Evolutionary conservation across 1,139 yeast genomes (phyloP).

Genomic region (Suhomyces wounanorum): DNA sequence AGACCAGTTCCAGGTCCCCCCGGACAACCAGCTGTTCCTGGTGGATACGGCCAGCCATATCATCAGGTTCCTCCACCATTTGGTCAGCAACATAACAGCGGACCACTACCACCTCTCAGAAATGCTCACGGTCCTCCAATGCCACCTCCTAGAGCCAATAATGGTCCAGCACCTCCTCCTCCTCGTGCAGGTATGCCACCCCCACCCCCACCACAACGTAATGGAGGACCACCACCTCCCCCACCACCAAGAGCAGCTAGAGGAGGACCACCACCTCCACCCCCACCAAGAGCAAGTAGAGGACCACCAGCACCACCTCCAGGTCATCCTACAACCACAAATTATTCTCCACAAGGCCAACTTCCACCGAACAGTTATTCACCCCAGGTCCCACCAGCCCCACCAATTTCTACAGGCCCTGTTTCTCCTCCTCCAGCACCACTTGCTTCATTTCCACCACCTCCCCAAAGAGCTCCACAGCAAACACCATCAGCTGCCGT

Average conservation of each 20-base stretch:
- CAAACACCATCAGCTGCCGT: neutral
- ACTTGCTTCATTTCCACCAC: neutral
- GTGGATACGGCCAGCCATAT: constrained; percentile 20
- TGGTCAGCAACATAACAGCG: constrained; percentile 1
- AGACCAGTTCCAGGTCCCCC: constrained; percentile 19
- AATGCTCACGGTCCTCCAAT: neutral
- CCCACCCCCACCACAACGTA: constrained; percentile 15
- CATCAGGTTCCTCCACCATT: constrained; percentile 12
- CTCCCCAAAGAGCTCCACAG: neutral
- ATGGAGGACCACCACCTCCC: constrained; percentile 25
- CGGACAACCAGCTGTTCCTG: constrained; percentile 21
- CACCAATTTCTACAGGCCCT: constrained; percentile 7
- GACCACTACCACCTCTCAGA: neutral
- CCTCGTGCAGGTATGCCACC: constrained; percentile 25
- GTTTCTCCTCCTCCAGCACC: neutral
- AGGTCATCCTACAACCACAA: constrained; percentile 23
- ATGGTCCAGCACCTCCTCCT: constrained; percentile 30
- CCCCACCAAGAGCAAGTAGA: constrained; percentile 27
- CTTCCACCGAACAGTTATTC: constrained; percentile 17
- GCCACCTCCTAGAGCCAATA: constrained; percentile 15
- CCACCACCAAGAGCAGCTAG: constrained; percentile 25
- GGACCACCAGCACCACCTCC: constrained; percentile 20
- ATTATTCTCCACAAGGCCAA: constrained; percentile 23
- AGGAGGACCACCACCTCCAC: constrained; percentile 29
- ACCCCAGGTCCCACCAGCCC: constrained; percentile 21